Percentiles rank a stretch among this genome's conserved stretches.
Evolutionary conservation across 768 basidiomycete genomes (phyloP).

Genomic region (Wakefieldia striispora): DNA sequence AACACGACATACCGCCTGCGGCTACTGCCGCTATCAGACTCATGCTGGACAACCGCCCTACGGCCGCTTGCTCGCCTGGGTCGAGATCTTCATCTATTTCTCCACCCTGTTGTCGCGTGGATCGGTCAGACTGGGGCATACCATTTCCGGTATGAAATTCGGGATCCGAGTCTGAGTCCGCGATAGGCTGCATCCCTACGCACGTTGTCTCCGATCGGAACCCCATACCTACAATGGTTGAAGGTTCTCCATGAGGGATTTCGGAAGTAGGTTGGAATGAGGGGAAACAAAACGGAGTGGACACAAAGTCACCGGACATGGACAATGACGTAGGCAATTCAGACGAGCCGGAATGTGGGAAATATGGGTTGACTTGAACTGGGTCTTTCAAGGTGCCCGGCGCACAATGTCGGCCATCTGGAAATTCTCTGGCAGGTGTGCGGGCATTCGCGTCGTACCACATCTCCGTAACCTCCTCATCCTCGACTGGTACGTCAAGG

Average conservation of each 20-base stretch:
- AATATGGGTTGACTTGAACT: conserved; percentile 48
- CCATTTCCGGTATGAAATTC: conserved; percentile 12
- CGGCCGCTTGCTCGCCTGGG: conserved; percentile 66
- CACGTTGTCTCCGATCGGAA: conserved; percentile 17
- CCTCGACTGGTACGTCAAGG: conserved; percentile 44
- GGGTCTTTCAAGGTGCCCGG: conserved; percentile 11
- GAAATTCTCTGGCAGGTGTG: conserved; percentile 30
- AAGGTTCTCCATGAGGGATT: conserved; percentile 11
- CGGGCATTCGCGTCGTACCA: conserved; percentile 32
- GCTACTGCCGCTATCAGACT: conserved; percentile 87
- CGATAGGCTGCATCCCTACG: conserved; percentile 1
- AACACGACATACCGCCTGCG: conserved; percentile 59
- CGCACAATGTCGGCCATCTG: conserved; percentile 14
- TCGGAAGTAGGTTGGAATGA: conserved; percentile 19
- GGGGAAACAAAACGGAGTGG: conserved; percentile 12
- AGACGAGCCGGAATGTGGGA: conserved; percentile 40
- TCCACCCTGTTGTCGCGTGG: conserved; percentile 14
- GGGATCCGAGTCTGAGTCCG: conserved; percentile 7
- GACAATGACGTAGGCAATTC: conserved; percentile 27
- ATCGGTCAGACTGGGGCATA: conserved; percentile 15
- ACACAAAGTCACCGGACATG: conserved; percentile 13
- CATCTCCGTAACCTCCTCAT: conserved; percentile 37
- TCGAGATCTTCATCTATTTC: conserved; percentile 41
- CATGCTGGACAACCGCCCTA: conserved; percentile 90
- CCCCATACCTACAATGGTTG: conserved; percentile 8